These are phyloP conservation scores for Penicillium occitanis DNA, from an alignment of 2,329 filamentous ascomycete genomes.

Conservation along the genomic window DNA sequence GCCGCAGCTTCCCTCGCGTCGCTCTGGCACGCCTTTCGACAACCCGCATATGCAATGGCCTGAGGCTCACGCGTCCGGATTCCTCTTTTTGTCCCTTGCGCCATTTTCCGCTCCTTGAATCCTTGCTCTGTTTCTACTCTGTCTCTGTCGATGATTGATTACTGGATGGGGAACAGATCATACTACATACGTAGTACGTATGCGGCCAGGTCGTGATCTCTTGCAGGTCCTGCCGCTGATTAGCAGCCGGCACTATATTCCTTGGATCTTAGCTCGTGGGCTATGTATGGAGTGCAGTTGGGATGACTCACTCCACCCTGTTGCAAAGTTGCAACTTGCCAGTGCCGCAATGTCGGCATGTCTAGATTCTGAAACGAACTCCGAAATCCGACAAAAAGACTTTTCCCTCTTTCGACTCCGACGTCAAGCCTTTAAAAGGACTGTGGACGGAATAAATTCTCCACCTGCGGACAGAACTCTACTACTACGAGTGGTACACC, in stretches of 20 bases:
- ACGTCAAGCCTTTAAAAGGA: not conserved
- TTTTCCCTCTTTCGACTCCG: slow-evolving; percentile 10
- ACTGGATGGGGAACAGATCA: not conserved
- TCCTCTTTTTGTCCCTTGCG: not conserved
- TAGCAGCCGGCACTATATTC: slow-evolving; percentile 1
- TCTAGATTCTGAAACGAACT: slow-evolving; percentile 6
- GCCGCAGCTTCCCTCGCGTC: slow-evolving; percentile 12
- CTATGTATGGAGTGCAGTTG: not conserved
- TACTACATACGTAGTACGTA: not conserved
- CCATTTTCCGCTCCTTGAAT: not conserved
- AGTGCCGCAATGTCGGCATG: not conserved
- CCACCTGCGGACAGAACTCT: not conserved
- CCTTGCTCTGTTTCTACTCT: not conserved
- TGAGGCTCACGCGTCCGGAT: not conserved
- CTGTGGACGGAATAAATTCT: slow-evolving; percentile 1
- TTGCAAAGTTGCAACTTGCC: not conserved
- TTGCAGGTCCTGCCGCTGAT: not conserved
- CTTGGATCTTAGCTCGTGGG: not conserved
- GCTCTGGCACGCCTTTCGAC: slow-evolving; percentile 11
- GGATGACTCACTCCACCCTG: slow-evolving; percentile 10
- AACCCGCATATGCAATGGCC: not conserved
- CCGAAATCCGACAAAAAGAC: not conserved
- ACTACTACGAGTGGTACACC: not conserved
- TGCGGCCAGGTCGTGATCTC: not conserved
- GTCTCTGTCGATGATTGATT: not conserved